A percentile compares a stretch with the other conserved stretches of the same genome.
phyloP scores from a whole-genome alignment of 306 rosid genomes.

The Sechiopsis laciniata region DNA sequence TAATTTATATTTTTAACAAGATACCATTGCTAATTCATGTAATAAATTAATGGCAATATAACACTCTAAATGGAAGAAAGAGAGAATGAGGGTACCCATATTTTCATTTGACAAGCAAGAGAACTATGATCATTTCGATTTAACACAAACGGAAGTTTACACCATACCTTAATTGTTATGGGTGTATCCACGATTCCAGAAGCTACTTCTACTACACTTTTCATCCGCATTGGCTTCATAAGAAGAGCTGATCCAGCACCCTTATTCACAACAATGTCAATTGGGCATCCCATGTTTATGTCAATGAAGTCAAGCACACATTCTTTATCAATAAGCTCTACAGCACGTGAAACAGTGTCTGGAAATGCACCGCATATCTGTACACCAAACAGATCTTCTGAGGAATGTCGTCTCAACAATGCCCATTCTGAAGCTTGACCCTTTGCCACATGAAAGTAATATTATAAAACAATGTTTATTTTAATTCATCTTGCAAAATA shows the following conservation, averaged over 20 bases:
- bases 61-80: background rate
- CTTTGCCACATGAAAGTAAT: constrained; percentile 28
- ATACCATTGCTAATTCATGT: background rate
- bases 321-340: constrained; percentile 75
- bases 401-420: constrained; percentile 70
- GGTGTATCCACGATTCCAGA: constrained; percentile 61
- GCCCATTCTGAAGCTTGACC: constrained; percentile 99
- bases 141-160: background rate
- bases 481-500: background rate
- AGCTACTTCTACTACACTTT: constrained; percentile 60
- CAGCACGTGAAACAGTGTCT: constrained; percentile 60
- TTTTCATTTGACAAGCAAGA: background rate
- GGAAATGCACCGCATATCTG: constrained; percentile 89
- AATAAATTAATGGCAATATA: background rate
- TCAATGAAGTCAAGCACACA: constrained; percentile 81
- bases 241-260: constrained; percentile 98
- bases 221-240: constrained; percentile 82
- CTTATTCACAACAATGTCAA: constrained; percentile 82
- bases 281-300: constrained; percentile 97
- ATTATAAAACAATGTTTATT: background rate
- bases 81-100: constrained; percentile 1
- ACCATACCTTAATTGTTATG: constrained; percentile 61
- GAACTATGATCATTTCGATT: background rate
- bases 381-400: constrained; percentile 88
- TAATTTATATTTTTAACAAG: too few species aligned